Evolutionary conservation across 2,329 filamentous ascomycete species (phyloP).

Genomic region (Hypoxylon sp.): DNA sequence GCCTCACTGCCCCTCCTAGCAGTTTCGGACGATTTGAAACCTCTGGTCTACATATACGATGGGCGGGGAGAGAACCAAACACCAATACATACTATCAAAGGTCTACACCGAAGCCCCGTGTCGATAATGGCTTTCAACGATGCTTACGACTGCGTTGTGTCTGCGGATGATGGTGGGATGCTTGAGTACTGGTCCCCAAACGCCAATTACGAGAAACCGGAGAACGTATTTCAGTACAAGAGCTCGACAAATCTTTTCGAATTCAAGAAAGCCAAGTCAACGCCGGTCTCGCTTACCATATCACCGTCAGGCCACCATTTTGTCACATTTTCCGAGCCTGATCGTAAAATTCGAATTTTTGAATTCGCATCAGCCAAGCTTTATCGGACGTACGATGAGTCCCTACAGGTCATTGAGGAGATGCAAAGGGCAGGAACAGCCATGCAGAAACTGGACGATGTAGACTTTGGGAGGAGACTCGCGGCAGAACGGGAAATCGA

Average conservation of each 20-base stretch:
- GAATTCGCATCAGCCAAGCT: conserved; percentile 92
- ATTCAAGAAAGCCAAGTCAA: conserved; percentile 94
- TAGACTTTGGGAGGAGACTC: conserved; percentile 91
- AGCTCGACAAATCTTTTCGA: conserved; percentile 95
- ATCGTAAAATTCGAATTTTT: conserved; percentile 92
- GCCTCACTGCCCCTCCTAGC: conserved; percentile 90
- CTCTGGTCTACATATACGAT: conserved; percentile 85
- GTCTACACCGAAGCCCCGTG: conserved; percentile 84
- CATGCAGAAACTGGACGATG: conserved; percentile 82
- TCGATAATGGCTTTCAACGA: conserved; percentile 91
- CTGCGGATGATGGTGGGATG: conserved; percentile 91
- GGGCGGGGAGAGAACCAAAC: conserved; percentile 83
- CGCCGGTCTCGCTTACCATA: conserved; percentile 83
- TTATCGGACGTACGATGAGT: conserved; percentile 94
- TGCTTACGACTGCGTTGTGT: conserved; percentile 88
- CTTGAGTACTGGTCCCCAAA: conserved; percentile 94
- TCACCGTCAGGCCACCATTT: conserved; percentile 90
- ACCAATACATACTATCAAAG: conserved; percentile 81
- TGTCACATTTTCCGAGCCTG: conserved; percentile 89
- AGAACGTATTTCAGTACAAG: conserved; percentile 92
- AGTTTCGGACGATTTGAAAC: conserved; percentile 79
- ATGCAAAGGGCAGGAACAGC: conserved; percentile 96
- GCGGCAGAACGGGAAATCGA: conserved; percentile 90
- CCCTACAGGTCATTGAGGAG: conserved; percentile 85
- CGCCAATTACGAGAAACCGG: conserved; percentile 87